Evolutionary conservation across 2,329 filamentous ascomycete species (phyloP).

Genomic region (Aspergillus transmontanensis): DNA sequence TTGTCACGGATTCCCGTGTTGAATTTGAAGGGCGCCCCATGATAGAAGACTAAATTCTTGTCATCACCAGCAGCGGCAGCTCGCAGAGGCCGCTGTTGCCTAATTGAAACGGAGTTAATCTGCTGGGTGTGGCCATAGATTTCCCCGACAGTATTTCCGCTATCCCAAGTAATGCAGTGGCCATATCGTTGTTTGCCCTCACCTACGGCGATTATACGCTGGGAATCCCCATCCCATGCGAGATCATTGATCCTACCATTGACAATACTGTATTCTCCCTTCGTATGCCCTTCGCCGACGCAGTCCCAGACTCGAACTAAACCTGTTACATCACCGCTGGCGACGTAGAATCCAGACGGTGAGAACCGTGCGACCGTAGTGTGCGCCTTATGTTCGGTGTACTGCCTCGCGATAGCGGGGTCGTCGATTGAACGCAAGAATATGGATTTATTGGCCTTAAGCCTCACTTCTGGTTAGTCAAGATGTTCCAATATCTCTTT

Average conservation of each 20-base stretch:
- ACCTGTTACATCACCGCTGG: conserved; percentile 84
- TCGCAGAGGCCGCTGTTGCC: conserved; percentile 84
- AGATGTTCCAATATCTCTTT: background rate
- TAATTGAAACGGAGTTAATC: conserved; percentile 88
- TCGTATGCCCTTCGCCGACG: conserved; percentile 82
- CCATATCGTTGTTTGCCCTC: conserved; percentile 93
- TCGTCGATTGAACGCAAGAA: conserved; percentile 94
- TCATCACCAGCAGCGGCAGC: conserved; percentile 93
- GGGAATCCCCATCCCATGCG: conserved; percentile 95
- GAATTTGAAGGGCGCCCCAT: conserved; percentile 95
- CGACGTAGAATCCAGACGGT: conserved; percentile 91
- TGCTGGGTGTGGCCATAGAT: conserved; percentile 87
- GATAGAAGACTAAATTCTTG: conserved; percentile 84
- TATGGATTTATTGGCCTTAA: conserved; percentile 89
- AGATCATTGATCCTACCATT: conserved; percentile 94
- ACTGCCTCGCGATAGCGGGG: conserved; percentile 81
- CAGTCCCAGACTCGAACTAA: conserved; percentile 89
- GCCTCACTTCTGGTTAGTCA: background rate
- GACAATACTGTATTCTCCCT: conserved; percentile 93
- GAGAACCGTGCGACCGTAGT: conserved; percentile 94
- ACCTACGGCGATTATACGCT: conserved; percentile 93
- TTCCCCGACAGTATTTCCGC: conserved; percentile 93
- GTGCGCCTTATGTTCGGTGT: conserved; percentile 83
- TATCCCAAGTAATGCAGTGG: conserved; percentile 92
- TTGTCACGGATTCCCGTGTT: conserved; percentile 75